Percentiles rank a stretch among this genome's conserved stretches.
phyloP scores from a whole-genome alignment of 2,329 filamentous ascomycete species.

The Fusarium liriodendri region DNA sequence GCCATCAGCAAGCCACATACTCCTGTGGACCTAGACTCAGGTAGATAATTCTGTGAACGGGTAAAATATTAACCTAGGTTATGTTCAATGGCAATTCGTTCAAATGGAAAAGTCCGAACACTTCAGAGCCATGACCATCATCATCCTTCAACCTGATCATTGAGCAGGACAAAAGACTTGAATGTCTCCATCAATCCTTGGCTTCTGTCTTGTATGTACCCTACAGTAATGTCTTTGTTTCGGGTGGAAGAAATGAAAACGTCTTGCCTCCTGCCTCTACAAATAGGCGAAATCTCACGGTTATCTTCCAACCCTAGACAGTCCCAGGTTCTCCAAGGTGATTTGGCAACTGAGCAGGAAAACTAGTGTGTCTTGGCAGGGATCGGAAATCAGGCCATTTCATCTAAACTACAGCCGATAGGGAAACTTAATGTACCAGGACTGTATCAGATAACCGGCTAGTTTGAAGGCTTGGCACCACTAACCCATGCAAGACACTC shows the following conservation, averaged over 20 bases:
- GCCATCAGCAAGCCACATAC: too few relatives aligned
- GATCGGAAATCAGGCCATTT: not conserved
- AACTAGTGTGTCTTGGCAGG: not conserved
- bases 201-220: not conserved
- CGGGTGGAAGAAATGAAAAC: not conserved
- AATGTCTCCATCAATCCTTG: not conserved
- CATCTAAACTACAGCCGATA: not conserved
- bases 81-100: not conserved
- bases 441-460: not conserved
- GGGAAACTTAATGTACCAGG: not conserved
- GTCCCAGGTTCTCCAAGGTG: too few relatives aligned
- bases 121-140: not conserved
- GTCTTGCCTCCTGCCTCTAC: not conserved
- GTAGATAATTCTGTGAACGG: too few relatives aligned
- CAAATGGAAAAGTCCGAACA: too few relatives aligned
- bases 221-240: not conserved
- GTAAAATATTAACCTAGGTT: not conserved
- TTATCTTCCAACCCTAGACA: not conserved
- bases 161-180: not conserved
- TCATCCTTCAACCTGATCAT: not conserved
- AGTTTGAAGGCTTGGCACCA: not conserved
- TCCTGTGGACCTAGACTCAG: not conserved
- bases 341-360: not conserved
- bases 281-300: not conserved
- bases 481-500: not conserved